phyloP scores from a whole-genome alignment of 345 rosid species.

The Melaleuca alternifolia region DNA sequence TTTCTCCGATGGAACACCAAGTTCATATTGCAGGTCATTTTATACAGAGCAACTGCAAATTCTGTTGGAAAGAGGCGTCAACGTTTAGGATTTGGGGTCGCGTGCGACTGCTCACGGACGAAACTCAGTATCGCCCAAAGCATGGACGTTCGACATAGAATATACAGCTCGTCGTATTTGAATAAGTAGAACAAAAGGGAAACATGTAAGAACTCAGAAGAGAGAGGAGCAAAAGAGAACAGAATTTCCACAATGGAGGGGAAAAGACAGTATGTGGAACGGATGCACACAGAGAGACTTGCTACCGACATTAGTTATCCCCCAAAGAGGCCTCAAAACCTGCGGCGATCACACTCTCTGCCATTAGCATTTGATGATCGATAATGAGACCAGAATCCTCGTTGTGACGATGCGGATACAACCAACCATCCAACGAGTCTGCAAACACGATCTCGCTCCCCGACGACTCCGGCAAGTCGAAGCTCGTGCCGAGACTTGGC shows the following conservation, averaged over 20 bases:
- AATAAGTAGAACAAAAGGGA: not conserved
- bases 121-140: not conserved
- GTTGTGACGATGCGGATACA: not conserved
- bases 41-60: not conserved
- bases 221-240: not conserved
- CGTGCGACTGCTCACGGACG: not conserved
- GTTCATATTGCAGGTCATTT: not conserved
- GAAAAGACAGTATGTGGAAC: not conserved
- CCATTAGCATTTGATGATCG: not conserved
- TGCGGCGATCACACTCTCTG: not conserved
- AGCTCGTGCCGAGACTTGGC: slow-evolving; percentile 21
- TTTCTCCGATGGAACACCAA: not conserved
- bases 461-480: not conserved
- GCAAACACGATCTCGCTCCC: not conserved
- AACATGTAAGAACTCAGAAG: not conserved
- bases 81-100: no score
- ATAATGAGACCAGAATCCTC: not conserved
- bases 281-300: not conserved
- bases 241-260: not conserved
- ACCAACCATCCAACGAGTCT: not conserved
- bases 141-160: not conserved
- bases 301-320: not conserved
- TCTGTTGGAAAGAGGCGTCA: no score
- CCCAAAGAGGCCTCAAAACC: not conserved
- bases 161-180: not conserved